Percentiles rank a stretch among this genome's conserved stretches.
phyloP scores from a whole-genome alignment of 352 stramenopile genomes.

The Bremia lactucae region DNA sequence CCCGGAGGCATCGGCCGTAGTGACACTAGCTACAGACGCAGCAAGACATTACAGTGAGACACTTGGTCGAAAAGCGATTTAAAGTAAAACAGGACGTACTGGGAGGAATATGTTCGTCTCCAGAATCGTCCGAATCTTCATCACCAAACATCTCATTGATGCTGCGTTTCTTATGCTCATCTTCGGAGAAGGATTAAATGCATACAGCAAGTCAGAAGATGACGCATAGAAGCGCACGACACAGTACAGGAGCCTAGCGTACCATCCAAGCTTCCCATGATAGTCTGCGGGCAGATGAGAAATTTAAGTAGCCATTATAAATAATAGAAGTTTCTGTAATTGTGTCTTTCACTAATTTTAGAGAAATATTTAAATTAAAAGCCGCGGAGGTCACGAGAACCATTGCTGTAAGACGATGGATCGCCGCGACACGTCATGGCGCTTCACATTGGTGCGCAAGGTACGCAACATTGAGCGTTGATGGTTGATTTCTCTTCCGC shows the following conservation, averaged over 20 bases:
- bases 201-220: not conserved
- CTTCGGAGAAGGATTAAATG: constrained; percentile 22
- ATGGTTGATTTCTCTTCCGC: constrained; percentile 26
- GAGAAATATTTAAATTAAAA: too few relatives aligned
- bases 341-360: too few relatives aligned
- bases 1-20: constrained; percentile 59
- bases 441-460: constrained; percentile 55
- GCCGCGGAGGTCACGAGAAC: too few relatives aligned
- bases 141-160: constrained; percentile 86
- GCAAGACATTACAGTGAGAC: not conserved
- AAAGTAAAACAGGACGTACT: constrained; percentile 16
- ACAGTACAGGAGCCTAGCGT: not conserved
- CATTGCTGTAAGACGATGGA: too few relatives aligned
- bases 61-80: not conserved
- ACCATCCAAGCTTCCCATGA: constrained; percentile 55
- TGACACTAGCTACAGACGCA: constrained; percentile 5
- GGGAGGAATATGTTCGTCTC: constrained; percentile 43
- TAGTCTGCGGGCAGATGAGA: too few relatives aligned
- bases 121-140: constrained; percentile 67
- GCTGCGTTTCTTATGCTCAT: constrained; percentile 75
- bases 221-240: too few relatives aligned
- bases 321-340: too few relatives aligned
- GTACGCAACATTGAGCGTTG: constrained; percentile 45
- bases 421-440: too few relatives aligned
- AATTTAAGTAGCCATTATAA: too few relatives aligned